Evolutionary conservation across 352 stramenopile genomes (phyloP).

Genomic region (Pythium brachiatum): DNA sequence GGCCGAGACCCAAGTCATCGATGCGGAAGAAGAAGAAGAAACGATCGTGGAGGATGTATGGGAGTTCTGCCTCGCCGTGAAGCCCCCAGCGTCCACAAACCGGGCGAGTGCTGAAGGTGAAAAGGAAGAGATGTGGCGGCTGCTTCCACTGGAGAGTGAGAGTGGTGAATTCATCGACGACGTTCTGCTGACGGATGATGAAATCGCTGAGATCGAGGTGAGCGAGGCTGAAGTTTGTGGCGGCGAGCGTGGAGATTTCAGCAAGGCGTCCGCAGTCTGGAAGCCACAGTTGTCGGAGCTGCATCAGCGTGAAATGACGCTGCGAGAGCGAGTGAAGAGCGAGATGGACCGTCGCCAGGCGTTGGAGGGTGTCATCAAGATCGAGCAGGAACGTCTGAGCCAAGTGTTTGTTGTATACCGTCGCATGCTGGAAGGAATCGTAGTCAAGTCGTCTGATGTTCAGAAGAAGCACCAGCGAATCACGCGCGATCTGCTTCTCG

Average conservation of each 20-base stretch:
- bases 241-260: constrained; percentile 16
- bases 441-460: constrained; percentile 37
- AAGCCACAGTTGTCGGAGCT: constrained; percentile 51
- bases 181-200: constrained; percentile 49
- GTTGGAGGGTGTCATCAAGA: constrained; percentile 68
- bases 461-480: constrained; percentile 58
- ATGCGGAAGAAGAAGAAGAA: constrained; percentile 14
- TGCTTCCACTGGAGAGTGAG: constrained; percentile 51
- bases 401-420: constrained; percentile 56
- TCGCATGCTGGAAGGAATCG: constrained; percentile 49
- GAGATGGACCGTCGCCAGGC: constrained; percentile 57
- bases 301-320: constrained; percentile 47
- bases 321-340: constrained; percentile 51
- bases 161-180: constrained; percentile 54
- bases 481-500: constrained; percentile 55
- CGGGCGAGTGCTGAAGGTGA: constrained; percentile 44
- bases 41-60: constrained; percentile 19
- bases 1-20: constrained; percentile 5
- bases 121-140: constrained; percentile 42
- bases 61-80: constrained; percentile 23
- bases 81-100: constrained; percentile 21
- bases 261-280: constrained; percentile 26
- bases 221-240: constrained; percentile 61
- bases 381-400: constrained; percentile 64
- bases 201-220: constrained; percentile 63